These are phyloP conservation scores for Aureobasidium sp. DNA, from an alignment of 2,329 filamentous ascomycete genomes.

Conservation along the genomic window DNA sequence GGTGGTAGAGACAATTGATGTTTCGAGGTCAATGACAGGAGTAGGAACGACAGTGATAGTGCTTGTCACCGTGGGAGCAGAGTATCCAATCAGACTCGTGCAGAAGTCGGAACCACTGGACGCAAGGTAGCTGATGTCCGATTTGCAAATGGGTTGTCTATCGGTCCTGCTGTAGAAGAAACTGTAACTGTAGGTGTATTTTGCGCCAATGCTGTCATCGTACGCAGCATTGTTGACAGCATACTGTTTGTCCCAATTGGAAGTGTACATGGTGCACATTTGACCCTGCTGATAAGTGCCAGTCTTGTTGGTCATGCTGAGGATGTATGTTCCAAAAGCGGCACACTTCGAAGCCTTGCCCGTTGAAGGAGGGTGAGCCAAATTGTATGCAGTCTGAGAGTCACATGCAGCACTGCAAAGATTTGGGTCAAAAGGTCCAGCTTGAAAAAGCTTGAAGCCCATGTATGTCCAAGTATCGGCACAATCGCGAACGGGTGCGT, in stretches of 20 bases:
- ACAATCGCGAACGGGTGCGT: conserved; percentile 29
- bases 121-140: neutral
- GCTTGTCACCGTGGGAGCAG: neutral
- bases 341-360: neutral
- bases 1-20: too few species aligned
- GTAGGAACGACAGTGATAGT: neutral
- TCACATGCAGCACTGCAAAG: conserved; percentile 30
- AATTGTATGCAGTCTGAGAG: conserved; percentile 26
- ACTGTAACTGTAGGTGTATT: conserved; percentile 7
- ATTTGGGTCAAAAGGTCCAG: conserved; percentile 33
- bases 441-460: conserved; percentile 31
- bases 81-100: neutral
- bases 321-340: conserved; percentile 2
- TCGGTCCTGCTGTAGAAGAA: neutral
- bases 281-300: neutral
- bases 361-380: conserved; percentile 21
- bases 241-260: neutral
- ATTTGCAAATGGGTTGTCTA: neutral
- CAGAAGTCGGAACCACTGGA: neutral
- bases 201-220: neutral
- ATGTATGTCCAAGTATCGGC: conserved; percentile 31
- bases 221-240: neutral
- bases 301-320: neutral
- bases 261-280: neutral
- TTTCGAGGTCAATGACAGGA: neutral